Evolutionary conservation across 306 rosid genomes (phyloP).

Genomic region (Astragalus glycyphyllos): DNA sequence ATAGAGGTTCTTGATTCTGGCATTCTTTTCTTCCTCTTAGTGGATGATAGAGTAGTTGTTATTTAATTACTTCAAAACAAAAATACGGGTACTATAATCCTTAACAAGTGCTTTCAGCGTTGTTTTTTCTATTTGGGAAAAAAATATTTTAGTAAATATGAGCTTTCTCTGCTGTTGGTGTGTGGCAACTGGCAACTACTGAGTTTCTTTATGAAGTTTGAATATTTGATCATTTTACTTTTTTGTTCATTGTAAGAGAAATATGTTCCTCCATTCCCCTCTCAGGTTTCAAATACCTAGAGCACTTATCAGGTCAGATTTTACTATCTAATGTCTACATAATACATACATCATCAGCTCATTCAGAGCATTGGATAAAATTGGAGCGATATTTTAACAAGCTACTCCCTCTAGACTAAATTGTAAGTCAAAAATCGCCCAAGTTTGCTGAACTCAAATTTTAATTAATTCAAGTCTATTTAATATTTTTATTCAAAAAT

Average conservation of each 20-base stretch:
- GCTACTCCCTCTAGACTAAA: too few relatives aligned
- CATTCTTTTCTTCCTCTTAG: slow-evolving; percentile 32
- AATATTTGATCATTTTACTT: background rate
- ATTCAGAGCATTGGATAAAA: background rate
- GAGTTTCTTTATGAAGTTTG: background rate
- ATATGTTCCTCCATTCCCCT: background rate
- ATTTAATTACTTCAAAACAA: slow-evolving; percentile 21
- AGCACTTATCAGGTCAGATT: background rate
- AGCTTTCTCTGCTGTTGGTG: slow-evolving; percentile 1
- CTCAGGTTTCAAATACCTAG: background rate
- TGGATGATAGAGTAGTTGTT: slow-evolving; percentile 24
- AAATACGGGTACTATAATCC: slow-evolving; percentile 21
- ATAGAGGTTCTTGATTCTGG: slow-evolving; percentile 33
- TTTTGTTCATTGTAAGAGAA: slow-evolving; percentile 15
- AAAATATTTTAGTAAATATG: slow-evolving; percentile 28
- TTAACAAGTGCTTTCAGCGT: slow-evolving; percentile 17
- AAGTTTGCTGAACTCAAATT: too few relatives aligned
- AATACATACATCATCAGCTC: background rate
- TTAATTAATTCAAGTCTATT: too few relatives aligned
- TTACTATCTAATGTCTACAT: background rate
- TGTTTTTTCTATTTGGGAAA: slow-evolving; percentile 21
- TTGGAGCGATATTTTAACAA: background rate
- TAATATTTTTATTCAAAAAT: too few relatives aligned
- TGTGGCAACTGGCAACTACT: background rate
- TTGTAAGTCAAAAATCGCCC: too few relatives aligned